Percentiles rank a stretch among this genome's conserved stretches.
phyloP scores from a whole-genome alignment of 2,329 filamentous ascomycete species.

The Tricladium varicosporioides region DNA sequence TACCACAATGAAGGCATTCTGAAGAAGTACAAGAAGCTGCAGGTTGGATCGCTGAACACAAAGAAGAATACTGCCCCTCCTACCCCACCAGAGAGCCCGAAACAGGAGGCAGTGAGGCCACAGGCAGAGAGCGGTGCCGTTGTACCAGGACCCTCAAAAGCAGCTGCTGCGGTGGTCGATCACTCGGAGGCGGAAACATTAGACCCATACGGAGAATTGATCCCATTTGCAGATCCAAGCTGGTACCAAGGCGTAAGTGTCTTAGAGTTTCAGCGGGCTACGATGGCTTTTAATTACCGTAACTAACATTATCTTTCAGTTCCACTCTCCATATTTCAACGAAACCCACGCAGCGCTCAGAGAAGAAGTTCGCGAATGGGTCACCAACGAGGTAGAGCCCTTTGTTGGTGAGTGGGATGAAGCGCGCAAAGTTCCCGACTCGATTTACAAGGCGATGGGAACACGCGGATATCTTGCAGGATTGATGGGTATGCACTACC shows the following conservation, averaged over 20 bases:
- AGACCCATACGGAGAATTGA: conserved; percentile 79
- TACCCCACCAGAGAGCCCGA: conserved; percentile 47
- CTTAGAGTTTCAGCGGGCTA: background rate
- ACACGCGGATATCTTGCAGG: conserved; percentile 91
- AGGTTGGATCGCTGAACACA: conserved; percentile 78
- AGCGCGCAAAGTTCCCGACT: conserved; percentile 81
- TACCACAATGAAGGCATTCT: conserved; percentile 35
- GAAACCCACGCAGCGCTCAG: conserved; percentile 89
- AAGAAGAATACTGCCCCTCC: conserved; percentile 66
- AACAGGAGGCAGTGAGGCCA: conserved; percentile 53
- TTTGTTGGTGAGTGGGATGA: conserved; percentile 97
- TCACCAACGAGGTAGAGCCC: conserved; percentile 85
- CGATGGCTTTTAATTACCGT: background rate
- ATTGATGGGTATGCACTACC: conserved; percentile 80
- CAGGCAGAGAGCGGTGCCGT: conserved; percentile 56
- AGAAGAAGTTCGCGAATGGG: conserved; percentile 87
- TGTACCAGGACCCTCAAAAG: conserved; percentile 42
- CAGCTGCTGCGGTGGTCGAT: conserved; percentile 47
- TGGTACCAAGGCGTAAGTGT: conserved; percentile 92
- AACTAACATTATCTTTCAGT: conserved; percentile 49
- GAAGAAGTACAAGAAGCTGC: conserved; percentile 79
- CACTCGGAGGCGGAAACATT: conserved; percentile 56
- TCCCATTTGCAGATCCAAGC: conserved; percentile 87
- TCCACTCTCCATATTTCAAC: conserved; percentile 96
- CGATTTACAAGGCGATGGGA: conserved; percentile 95